Evolutionary conservation across 169 alveolate species (phyloP).

Genomic region (Cryptosporidium felis): DNA sequence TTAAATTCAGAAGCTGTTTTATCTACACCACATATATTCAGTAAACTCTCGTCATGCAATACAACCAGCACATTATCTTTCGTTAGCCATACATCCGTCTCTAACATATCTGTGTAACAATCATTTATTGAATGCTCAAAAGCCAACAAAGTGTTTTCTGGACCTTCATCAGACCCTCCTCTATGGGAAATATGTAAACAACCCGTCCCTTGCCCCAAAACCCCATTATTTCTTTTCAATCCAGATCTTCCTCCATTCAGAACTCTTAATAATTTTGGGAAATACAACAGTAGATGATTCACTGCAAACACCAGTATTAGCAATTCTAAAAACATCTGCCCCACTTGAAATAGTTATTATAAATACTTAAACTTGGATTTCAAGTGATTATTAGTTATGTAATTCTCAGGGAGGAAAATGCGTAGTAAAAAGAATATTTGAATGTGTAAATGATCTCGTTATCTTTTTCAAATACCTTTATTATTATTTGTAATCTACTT

Average conservation of each 20-base stretch:
- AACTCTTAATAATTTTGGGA: slow-evolving; percentile 9
- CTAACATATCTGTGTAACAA: slow-evolving; percentile 73
- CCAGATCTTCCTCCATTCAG: slow-evolving; percentile 24
- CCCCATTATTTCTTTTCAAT: not conserved
- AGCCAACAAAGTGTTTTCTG: slow-evolving; percentile 73
- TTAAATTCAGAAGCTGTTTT: slow-evolving; percentile 4
- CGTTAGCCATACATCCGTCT: slow-evolving; percentile 74
- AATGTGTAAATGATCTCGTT: too few species aligned
- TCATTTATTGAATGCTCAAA: slow-evolving; percentile 68
- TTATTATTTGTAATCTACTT: too few species aligned
- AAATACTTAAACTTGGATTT: too few species aligned
- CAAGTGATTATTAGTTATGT: too few species aligned
- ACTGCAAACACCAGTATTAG: not conserved
- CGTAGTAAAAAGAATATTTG: too few species aligned
- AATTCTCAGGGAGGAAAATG: too few species aligned
- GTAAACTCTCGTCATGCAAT: slow-evolving; percentile 70
- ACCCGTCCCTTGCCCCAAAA: slow-evolving; percentile 51
- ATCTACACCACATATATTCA: slow-evolving; percentile 48
- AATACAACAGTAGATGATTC: slow-evolving; percentile 13
- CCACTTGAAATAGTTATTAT: too few species aligned
- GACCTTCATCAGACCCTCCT: slow-evolving; percentile 74
- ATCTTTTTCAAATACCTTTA: too few species aligned
- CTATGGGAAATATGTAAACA: slow-evolving; percentile 73
- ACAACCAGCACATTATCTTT: slow-evolving; percentile 71
- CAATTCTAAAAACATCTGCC: not conserved